Percentiles rank a stretch among this genome's conserved stretches.
Evolutionary conservation across 1,284 basidiomycete genomes (phyloP).

Genomic region (Malassezia brasiliensis): DNA sequence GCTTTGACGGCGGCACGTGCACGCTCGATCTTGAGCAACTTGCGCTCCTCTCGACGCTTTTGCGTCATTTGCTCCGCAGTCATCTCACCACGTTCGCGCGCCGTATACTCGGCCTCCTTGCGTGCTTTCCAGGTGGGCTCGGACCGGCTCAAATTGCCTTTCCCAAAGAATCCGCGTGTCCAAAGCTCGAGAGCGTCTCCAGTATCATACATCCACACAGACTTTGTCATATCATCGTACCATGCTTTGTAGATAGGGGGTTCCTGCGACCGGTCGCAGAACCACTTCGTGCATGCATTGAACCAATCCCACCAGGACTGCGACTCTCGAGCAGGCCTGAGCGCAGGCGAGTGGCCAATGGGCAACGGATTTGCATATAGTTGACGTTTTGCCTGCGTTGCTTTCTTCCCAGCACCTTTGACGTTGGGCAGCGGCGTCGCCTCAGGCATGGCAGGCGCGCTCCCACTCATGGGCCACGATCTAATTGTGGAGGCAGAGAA

Average conservation of each 20-base stretch:
- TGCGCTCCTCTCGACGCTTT: slow-evolving; percentile 35
- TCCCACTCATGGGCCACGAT: no score
- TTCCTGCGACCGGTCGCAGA: neutral
- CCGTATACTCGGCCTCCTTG: slow-evolving; percentile 45
- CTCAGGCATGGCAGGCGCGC: neutral
- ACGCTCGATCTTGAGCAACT: slow-evolving; percentile 44
- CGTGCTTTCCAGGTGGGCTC: slow-evolving; percentile 73
- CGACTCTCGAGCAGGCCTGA: neutral
- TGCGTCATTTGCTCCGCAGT: slow-evolving; percentile 46
- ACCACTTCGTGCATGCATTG: slow-evolving; percentile 10
- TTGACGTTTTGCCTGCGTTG: slow-evolving; percentile 27
- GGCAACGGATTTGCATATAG: slow-evolving; percentile 32
- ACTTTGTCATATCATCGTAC: slow-evolving; percentile 26
- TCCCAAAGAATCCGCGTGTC: slow-evolving; percentile 89
- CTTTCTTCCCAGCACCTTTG: slow-evolving; percentile 33
- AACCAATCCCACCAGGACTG: slow-evolving; percentile 12
- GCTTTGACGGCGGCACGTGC: slow-evolving; percentile 42
- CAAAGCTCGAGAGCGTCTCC: slow-evolving; percentile 57
- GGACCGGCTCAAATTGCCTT: slow-evolving; percentile 81
- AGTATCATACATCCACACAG: slow-evolving; percentile 32
- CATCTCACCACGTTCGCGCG: slow-evolving; percentile 50
- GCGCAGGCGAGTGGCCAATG: neutral
- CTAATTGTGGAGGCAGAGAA: no score
- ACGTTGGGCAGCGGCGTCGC: neutral
- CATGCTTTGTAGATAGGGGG: slow-evolving; percentile 20